Base-by-base conservation (phyloP, 805 yeast genomes). In the Starmerella khaoyaiensis region DNA sequence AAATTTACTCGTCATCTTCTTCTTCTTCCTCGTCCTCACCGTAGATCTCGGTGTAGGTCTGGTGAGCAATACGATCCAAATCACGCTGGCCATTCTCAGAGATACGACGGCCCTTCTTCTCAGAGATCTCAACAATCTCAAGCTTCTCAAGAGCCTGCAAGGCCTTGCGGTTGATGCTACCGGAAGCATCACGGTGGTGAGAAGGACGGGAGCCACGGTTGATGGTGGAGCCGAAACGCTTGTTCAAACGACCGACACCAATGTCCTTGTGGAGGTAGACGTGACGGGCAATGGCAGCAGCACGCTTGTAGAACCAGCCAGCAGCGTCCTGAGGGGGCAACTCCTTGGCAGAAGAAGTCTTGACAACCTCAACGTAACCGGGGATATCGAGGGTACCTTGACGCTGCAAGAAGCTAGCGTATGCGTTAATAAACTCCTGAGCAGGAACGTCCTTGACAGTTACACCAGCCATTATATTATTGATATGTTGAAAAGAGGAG, bases 271-370 rank as follows among this genome's bases (percentile, higher is more conserved):
- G 84, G 72, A 90, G 76, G 94, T 90, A 90, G 71, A 90, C 78
- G 86, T 90, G 98, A 76, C 98, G 90, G 64, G 98, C 98, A 68
- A 86, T 84, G 46, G 98, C 87, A 62, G 98, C 98, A 61, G 98
- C 93, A 72, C 98, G 81, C 82, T 81, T 82, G 94, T 87, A 87
- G 81, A 83, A 87, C 98, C 98, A 90, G 64, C 87, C 84, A 72
- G 84, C 97, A 59, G 97, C 71, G 67, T 90, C 97, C 74, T 87
- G 97, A 67, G 98, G 98, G 67, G 98, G 98, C 68, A 90, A 80
- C 58, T 90, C 98, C 65, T 87, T 86, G 72, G 95, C 94, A 56
- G 93, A 79, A 54, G 94, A 80, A 68, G 98, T 90, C 84, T 90
- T 90, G 73, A 90, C 98, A 60, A 87, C 70, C 75, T 90, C 98